These are phyloP conservation scores for Leucocoprinus birnbaumii DNA, from an alignment of 768 basidiomycete species.

Conservation along the genomic window DNA sequence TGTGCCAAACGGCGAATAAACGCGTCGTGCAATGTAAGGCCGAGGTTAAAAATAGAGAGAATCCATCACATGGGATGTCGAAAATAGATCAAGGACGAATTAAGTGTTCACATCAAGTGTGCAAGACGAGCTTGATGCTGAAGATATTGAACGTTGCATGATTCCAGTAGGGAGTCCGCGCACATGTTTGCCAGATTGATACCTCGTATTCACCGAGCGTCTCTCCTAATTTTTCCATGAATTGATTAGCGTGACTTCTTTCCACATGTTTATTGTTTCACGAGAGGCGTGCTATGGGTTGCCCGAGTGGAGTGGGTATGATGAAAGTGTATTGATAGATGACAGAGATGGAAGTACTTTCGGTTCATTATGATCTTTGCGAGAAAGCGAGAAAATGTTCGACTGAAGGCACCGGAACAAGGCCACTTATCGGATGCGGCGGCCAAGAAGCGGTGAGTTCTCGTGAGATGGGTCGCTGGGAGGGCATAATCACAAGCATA, in stretches of 20 bases:
- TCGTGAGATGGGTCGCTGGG: too few species aligned
- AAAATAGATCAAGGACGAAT: background rate
- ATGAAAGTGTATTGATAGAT: background rate
- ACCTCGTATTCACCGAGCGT: background rate
- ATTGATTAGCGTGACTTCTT: background rate
- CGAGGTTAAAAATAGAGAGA: slow-evolving; percentile 2
- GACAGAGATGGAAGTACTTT: too few species aligned
- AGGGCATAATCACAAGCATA: too few species aligned
- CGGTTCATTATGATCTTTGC: too few species aligned
- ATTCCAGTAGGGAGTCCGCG: background rate
- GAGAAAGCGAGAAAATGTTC: too few species aligned
- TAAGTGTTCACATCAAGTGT: background rate
- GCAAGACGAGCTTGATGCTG: too few species aligned
- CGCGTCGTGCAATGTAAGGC: background rate
- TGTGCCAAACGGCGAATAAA: slow-evolving; percentile 1
- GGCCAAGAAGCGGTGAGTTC: too few species aligned
- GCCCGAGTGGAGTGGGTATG: background rate
- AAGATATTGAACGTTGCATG: background rate
- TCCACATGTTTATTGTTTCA: background rate
- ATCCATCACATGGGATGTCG: slow-evolving; percentile 3
- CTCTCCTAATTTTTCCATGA: background rate
- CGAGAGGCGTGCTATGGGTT: background rate
- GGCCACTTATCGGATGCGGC: too few species aligned
- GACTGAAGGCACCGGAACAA: too few species aligned
- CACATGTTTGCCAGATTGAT: background rate